phyloP scores from a whole-genome alignment of 495 filamentous ascomycete species.

The Barbatosphaeria neglecta region DNA sequence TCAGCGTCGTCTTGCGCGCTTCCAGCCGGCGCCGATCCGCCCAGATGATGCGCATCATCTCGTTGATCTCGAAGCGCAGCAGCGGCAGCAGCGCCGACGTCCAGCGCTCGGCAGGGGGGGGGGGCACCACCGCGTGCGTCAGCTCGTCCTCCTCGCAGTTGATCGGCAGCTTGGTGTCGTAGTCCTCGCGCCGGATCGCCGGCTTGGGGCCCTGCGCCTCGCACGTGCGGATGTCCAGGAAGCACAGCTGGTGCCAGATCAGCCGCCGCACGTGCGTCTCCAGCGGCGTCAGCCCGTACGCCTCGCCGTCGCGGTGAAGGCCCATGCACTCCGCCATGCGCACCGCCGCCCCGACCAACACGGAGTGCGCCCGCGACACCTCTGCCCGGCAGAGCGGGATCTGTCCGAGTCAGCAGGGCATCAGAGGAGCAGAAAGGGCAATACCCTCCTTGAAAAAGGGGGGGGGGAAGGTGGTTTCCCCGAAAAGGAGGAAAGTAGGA shows the following conservation, averaged over 20 bases:
- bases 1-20: slow-evolving; percentile 43
- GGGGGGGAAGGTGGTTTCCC: background rate
- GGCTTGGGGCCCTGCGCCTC: slow-evolving; percentile 63
- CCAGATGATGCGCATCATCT: slow-evolving; percentile 59
- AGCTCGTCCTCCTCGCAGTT: slow-evolving; percentile 56
- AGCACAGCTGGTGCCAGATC: slow-evolving; percentile 64
- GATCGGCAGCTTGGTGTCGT: slow-evolving; percentile 53
- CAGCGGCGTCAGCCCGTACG: slow-evolving; percentile 50
- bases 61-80: slow-evolving; percentile 61
- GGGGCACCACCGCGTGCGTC: slow-evolving; percentile 19
- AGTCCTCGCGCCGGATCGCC: slow-evolving; percentile 57
- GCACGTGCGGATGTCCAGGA: slow-evolving; percentile 64
- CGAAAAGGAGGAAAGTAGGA: background rate
- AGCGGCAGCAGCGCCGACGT: slow-evolving; percentile 54
- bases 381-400: slow-evolving; percentile 58
- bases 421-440: no score
- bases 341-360: slow-evolving; percentile 56
- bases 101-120: slow-evolving; percentile 40
- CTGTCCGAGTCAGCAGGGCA: slow-evolving; percentile 29
- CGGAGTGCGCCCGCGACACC: slow-evolving; percentile 59
- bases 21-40: slow-evolving; percentile 50
- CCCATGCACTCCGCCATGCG: slow-evolving; percentile 68
- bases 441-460: no score
- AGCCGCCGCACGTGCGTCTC: slow-evolving; percentile 66
- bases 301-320: slow-evolving; percentile 57